phyloP scores from a whole-genome alignment of 2,329 filamentous ascomycete species.

The Chrysoporthe austroafricana region DNA sequence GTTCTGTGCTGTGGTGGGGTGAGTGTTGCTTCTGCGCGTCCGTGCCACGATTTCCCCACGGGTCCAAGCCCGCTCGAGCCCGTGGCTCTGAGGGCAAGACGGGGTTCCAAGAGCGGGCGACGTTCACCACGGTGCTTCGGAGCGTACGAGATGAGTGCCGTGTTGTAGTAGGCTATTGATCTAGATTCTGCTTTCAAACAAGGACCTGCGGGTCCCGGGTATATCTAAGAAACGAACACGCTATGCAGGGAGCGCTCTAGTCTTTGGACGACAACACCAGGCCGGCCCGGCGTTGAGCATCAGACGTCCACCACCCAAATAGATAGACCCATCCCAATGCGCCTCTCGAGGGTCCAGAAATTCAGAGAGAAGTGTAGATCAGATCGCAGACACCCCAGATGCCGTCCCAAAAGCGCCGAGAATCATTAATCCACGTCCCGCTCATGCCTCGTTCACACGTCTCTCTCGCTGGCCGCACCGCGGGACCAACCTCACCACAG shows the following conservation, averaged over 20 bases:
- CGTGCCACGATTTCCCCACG: not conserved
- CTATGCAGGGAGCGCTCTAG: slow-evolving; percentile 10
- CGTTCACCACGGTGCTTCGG: not conserved
- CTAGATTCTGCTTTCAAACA: not conserved
- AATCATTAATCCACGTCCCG: not conserved
- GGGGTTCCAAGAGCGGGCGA: not conserved
- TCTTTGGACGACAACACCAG: slow-evolving; percentile 1
- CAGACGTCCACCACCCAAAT: not conserved
- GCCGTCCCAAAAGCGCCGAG: not conserved
- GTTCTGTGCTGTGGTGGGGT: no score
- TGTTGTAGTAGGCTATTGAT: not conserved
- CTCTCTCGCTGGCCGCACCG: not conserved
- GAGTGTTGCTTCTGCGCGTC: not conserved
- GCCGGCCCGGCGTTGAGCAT: slow-evolving; percentile 2
- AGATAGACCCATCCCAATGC: no score
- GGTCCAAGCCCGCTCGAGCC: no score
- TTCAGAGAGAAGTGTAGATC: not conserved
- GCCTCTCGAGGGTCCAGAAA: no score
- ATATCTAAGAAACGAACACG: slow-evolving; percentile 8
- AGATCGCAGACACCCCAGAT: not conserved
- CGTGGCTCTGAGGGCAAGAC: not conserved
- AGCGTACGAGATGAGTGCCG: not conserved
- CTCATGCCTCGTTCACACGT: not conserved
- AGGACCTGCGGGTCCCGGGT: slow-evolving; percentile 6
- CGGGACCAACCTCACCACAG: not conserved